Percentiles rank a stretch among this genome's conserved stretches.
These are phyloP conservation scores for Astrothelium subdiscretum DNA, from an alignment of 495 filamentous ascomycete species.

Conservation along the genomic window DNA sequence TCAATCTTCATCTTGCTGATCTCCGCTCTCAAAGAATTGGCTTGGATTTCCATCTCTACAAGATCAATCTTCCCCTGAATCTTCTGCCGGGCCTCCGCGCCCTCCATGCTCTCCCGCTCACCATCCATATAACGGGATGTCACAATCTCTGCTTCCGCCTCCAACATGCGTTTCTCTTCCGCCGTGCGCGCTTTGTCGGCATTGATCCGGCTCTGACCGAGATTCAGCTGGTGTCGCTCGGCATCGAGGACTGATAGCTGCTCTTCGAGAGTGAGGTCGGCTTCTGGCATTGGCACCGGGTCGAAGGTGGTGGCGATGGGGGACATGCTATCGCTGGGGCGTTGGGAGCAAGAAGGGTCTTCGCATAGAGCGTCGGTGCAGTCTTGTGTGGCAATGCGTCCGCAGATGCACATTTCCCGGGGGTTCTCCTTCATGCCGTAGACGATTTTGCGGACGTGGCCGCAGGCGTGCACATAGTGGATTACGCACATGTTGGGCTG, in stretches of 20 bases:
- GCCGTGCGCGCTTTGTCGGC: not conserved
- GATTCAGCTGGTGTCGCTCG: not conserved
- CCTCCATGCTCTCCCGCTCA: not conserved
- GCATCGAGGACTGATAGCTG: not conserved
- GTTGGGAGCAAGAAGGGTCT: not conserved
- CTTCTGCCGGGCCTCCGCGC: not conserved
- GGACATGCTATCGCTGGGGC: not conserved
- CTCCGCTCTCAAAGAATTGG: not conserved
- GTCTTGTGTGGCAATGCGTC: not conserved
- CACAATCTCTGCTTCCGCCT: not conserved
- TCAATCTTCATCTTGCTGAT: not conserved
- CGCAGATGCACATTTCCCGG: not conserved
- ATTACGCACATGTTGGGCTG: not conserved
- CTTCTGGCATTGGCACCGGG: not conserved
- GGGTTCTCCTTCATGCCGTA: not conserved
- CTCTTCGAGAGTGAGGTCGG: not conserved
- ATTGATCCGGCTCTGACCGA: not conserved
- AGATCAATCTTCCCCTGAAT: not conserved
- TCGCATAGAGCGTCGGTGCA: not conserved
- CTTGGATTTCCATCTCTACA: not conserved
- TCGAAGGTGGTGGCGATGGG: not conserved
- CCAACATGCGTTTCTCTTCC: not conserved
- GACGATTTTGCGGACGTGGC: not conserved
- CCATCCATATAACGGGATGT: not conserved
- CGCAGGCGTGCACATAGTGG: not conserved